Evolutionary conservation across 1,139 yeast genomes (phyloP).

Genomic region (Saccharomyces hybrid): DNA sequence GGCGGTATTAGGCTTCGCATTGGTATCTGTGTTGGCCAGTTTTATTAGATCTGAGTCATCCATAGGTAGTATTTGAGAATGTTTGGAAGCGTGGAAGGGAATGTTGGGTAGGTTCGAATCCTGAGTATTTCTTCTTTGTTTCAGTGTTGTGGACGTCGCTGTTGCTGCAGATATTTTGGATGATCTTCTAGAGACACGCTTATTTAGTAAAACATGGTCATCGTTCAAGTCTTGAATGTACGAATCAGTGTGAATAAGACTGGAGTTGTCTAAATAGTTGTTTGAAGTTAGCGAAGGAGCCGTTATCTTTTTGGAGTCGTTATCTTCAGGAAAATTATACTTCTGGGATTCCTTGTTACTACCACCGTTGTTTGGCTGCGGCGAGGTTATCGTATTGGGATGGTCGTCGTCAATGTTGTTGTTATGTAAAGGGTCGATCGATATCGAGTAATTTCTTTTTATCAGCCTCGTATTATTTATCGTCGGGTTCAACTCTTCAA

Average conservation of each 20-base stretch:
- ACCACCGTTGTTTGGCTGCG: background rate
- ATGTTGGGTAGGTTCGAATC: conserved; percentile 18
- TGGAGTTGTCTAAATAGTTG: conserved; percentile 1
- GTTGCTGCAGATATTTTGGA: conserved; percentile 4
- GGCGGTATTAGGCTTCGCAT: conserved; percentile 4
- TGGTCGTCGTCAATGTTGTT: background rate
- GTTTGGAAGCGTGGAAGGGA: conserved; percentile 29
- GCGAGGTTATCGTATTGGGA: background rate
- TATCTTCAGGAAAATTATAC: background rate
- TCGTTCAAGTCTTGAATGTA: conserved; percentile 23
- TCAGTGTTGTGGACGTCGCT: background rate
- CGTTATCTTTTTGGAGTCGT: background rate
- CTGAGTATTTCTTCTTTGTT: conserved; percentile 12
- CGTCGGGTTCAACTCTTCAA: conserved; percentile 13
- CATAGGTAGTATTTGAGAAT: conserved; percentile 28
- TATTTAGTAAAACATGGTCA: conserved; percentile 19
- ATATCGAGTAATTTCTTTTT: background rate
- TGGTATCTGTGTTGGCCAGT: conserved; percentile 5
- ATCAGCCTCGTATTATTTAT: background rate
- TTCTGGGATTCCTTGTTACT: background rate
- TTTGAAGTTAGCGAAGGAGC: background rate
- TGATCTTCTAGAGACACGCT: conserved; percentile 16
- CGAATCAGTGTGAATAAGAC: conserved; percentile 23
- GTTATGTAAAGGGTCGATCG: background rate
- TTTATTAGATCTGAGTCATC: conserved; percentile 10